Evolutionary conservation across 441 rosid genomes (phyloP).

Genomic region (Erodium chrysanthum): DNA sequence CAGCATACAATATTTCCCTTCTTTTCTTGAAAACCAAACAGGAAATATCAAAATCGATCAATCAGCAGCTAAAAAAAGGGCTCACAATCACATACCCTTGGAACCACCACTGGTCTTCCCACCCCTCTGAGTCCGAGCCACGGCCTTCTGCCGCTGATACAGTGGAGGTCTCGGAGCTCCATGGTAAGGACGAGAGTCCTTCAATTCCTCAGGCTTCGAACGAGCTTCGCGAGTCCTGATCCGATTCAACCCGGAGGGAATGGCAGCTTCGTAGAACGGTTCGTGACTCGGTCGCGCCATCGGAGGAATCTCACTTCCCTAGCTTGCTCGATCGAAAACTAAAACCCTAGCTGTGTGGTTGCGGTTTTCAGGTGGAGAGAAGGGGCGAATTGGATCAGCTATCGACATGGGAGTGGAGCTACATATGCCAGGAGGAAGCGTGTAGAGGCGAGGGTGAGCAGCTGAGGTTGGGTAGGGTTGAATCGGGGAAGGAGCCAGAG

Average conservation of each 20-base stretch:
- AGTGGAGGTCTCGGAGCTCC: slow-evolving; percentile 38
- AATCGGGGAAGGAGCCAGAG: background rate
- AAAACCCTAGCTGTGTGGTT: background rate
- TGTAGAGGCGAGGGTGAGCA: background rate
- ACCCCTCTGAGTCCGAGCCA: slow-evolving; percentile 34
- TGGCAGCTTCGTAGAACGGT: slow-evolving; percentile 28
- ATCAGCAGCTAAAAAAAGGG: background rate
- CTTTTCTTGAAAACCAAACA: slow-evolving; percentile 14
- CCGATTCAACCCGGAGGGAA: slow-evolving; percentile 74
- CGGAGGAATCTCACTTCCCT: background rate
- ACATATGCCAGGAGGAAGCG: background rate
- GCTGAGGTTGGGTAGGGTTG: background rate
- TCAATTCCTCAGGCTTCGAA: slow-evolving; percentile 28
- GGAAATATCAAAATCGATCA: background rate
- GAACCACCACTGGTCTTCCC: slow-evolving; percentile 23
- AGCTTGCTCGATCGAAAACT: background rate
- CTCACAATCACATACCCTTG: slow-evolving; percentile 31
- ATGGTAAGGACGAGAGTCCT: slow-evolving; percentile 19
- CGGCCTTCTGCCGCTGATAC: slow-evolving; percentile 28
- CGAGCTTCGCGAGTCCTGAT: slow-evolving; percentile 48
- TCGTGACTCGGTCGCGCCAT: slow-evolving; percentile 32
- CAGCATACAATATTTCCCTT: background rate
- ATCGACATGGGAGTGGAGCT: background rate
- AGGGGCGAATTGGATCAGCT: background rate
- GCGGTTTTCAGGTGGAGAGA: no score